Conservation (phyloP, 1,284 basidiomycete genomes). For the Gomphus sp. region DNA sequence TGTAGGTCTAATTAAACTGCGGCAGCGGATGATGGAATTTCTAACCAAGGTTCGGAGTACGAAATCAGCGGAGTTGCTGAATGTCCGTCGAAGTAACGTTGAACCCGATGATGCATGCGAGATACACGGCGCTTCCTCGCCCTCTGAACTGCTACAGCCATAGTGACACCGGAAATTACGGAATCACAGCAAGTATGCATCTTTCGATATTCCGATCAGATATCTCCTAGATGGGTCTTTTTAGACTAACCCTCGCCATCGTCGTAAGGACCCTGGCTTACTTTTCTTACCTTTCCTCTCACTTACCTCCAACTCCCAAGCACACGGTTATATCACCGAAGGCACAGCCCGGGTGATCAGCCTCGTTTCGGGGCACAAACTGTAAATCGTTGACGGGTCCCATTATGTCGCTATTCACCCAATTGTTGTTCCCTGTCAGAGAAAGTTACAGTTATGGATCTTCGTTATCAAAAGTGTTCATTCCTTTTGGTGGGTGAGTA, state of each 20-base stretch:
- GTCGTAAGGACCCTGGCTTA: background rate
- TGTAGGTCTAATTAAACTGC: background rate
- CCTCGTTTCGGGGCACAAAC: background rate
- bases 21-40: background rate
- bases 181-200: background rate
- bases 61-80: background rate
- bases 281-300: background rate
- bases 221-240: background rate
- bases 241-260: background rate
- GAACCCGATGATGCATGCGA: background rate
- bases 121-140: background rate
- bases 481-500: background rate
- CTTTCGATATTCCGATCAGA: background rate
- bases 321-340: too few relatives aligned
- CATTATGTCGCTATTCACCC: background rate
- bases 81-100: background rate
- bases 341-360: background rate
- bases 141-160: background rate
- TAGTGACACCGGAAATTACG: background rate
- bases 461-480: background rate
- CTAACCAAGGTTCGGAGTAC: background rate
- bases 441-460: background rate
- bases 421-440: background rate
- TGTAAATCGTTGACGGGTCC: background rate
- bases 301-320: background rate